Percentiles rank a stretch among this genome's conserved stretches.
phyloP scores from a whole-genome alignment of 495 filamentous ascomycete genomes.

The Sporormia fimetaria region DNA sequence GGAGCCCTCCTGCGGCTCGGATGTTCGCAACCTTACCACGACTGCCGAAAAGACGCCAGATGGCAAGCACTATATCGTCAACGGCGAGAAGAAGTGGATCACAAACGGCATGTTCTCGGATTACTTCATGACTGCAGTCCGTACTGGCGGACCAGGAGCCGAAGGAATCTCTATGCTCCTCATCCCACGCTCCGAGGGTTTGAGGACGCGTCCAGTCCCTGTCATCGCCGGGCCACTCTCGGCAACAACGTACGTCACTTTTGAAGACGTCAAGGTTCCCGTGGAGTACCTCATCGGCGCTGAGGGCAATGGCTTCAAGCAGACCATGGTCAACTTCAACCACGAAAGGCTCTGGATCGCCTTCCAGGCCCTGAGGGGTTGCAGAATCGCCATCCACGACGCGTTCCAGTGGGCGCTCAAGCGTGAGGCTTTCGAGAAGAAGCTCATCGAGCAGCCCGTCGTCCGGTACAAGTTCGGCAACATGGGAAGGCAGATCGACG shows the following conservation, averaged over 20 bases:
- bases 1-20: slow-evolving; percentile 21
- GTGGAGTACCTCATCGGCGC: slow-evolving; percentile 21
- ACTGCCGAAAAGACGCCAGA: slow-evolving; percentile 21
- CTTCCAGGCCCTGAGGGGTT: slow-evolving; percentile 19
- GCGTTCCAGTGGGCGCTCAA: slow-evolving; percentile 22
- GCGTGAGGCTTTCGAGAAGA: slow-evolving; percentile 23
- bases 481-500: slow-evolving; percentile 21
- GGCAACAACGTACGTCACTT: slow-evolving; percentile 25
- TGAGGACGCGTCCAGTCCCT: slow-evolving; percentile 19
- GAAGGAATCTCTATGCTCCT: slow-evolving; percentile 27
- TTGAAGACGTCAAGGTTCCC: slow-evolving; percentile 27
- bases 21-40: slow-evolving; percentile 23
- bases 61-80: slow-evolving; percentile 25
- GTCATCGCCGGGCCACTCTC: slow-evolving; percentile 12
- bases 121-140: slow-evolving; percentile 28
- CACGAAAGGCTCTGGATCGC: slow-evolving; percentile 25
- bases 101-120: slow-evolving; percentile 27
- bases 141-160: slow-evolving; percentile 22
- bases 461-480: slow-evolving; percentile 23
- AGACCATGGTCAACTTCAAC: slow-evolving; percentile 29
- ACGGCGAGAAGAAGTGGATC: slow-evolving; percentile 30
- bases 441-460: slow-evolving; percentile 25
- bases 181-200: slow-evolving; percentile 21
- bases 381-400: slow-evolving; percentile 17
- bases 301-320: slow-evolving; percentile 21